Evolutionary conservation across 106 monocot species (phyloP), one percentile per base, ranked within the genome.

Genomic region (Platanthera zijinensis): DNA sequence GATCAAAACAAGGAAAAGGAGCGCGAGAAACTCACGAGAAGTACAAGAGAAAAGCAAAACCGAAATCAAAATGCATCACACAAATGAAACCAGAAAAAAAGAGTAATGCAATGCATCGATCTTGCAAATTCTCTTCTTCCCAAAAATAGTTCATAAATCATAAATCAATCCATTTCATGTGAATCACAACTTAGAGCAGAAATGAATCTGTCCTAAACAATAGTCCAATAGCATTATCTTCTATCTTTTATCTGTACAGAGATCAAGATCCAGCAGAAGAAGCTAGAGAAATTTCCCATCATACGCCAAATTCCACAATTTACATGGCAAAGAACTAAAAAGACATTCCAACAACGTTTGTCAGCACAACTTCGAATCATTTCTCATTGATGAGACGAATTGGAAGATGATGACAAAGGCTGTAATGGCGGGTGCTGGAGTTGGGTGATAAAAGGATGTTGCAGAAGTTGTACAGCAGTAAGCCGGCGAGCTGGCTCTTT

Each of bases 381-480:
- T 11, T 22, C 11, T 66, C 66, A 66, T 66, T 49, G 72, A 72
- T 72, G 72, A 72, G 50, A 72, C 1, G 70, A 48, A 15, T 19
- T 25, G 47, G 70, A 70, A 48, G 70, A n/a, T 1, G 51, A 4
- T 8, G 8, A 7, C 6, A 21, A 72, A 51, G 72, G 22, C 49
- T 32, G 72, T 5, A 51, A 72, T 50, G 56, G 50, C 19, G 45
- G 72, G 46, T 5, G 57, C 73, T 54, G 52, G 14, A 50, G 51
- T 22, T 76, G 52, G 4, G 84, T 79, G 76, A 95, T 82, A 80
- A 92, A 92, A 0, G 95, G 92, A 76, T 95, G 95, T 73, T 90
- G 92, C 68, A 95, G 84, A 57, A 95, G 90, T 77, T 84, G 84
- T 28, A 50, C 52, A 5, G 95, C 91, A 5, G 85, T 86, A 7